Percentiles rank a stretch among this genome's conserved stretches.
Conservation (phyloP, 129 eudicot species). For the Dittrichia graveolens region DNA sequence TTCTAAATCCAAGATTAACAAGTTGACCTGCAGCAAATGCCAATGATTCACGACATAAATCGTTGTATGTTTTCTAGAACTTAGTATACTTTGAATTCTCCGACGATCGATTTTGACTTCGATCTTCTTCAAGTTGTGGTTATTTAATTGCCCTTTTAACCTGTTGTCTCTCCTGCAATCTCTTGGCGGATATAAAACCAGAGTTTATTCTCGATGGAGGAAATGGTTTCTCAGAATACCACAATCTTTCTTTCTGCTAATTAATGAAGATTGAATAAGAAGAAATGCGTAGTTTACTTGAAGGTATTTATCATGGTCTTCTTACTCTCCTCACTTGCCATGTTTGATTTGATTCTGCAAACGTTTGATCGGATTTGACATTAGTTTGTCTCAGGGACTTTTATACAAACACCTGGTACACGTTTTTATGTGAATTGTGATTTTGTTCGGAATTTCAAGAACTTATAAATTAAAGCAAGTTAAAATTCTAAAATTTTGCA, state of each 20-base stretch:
- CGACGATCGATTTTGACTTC: conserved; percentile 27
- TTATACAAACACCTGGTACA: conserved; percentile 28
- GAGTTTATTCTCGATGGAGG: not conserved
- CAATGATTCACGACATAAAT: conserved; percentile 24
- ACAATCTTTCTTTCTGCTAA: conserved; percentile 4
- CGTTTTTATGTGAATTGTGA: not conserved
- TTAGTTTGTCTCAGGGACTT: conserved; percentile 2
- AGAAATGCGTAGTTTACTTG: conserved; percentile 35
- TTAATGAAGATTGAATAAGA: conserved; percentile 9
- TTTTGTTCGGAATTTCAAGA: not conserved
- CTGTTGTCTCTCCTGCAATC: conserved; percentile 3
- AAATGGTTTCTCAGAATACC: too few relatives aligned
- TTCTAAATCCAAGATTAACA: not conserved
- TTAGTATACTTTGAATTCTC: conserved; percentile 27
- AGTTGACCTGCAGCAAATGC: conserved; percentile 11
- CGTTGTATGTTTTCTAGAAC: conserved; percentile 8
- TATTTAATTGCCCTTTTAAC: conserved; percentile 13
- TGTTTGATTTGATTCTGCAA: conserved; percentile 14
- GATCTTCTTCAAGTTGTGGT: conserved; percentile 30
- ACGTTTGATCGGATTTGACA: conserved; percentile 9
- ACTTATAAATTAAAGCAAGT: not conserved
- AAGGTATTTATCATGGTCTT: conserved; percentile 20
- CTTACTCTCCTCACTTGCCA: not conserved
- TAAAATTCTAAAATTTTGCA: not conserved
- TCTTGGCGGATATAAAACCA: not conserved